Percentiles rank a stretch among this genome's conserved stretches.
These are phyloP conservation scores for Phaeosphaeriaceae sp. DNA, from an alignment of 2,329 filamentous ascomycete species.

Conservation along the genomic window DNA sequence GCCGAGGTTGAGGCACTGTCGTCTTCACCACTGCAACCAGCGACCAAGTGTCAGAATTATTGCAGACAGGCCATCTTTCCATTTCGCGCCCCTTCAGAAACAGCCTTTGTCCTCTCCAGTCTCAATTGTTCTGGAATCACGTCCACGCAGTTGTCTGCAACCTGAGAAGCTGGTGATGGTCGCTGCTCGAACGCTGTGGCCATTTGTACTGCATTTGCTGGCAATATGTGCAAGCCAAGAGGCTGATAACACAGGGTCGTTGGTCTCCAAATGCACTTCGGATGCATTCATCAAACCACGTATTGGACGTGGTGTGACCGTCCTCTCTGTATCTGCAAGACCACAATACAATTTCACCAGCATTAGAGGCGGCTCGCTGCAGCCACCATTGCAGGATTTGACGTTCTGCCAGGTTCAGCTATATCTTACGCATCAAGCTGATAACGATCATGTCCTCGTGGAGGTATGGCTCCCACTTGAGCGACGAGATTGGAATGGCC, in stretches of 20 bases:
- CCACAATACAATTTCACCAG: slow-evolving; percentile 20
- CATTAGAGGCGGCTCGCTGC: slow-evolving; percentile 7
- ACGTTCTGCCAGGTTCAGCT: slow-evolving; percentile 34
- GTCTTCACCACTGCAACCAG: no score
- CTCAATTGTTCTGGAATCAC: no score
- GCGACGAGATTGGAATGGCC: slow-evolving; percentile 38
- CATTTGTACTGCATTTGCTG: neutral
- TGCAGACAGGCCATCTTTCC: no score
- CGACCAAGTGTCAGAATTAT: no score
- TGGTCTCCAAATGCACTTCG: slow-evolving; percentile 9
- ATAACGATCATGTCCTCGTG: slow-evolving; percentile 29
- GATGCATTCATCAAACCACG: slow-evolving; percentile 11
- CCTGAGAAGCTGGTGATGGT: neutral
- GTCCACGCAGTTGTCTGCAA: no score
- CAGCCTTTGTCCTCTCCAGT: no score
- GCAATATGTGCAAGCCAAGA: neutral
- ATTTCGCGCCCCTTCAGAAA: no score
- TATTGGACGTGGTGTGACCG: slow-evolving; percentile 12
- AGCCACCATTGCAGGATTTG: slow-evolving; percentile 17
- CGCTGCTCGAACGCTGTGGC: neutral
- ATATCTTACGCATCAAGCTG: slow-evolving; percentile 20
- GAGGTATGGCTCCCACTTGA: slow-evolving; percentile 41
- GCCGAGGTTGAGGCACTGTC: no score
- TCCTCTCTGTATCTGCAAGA: slow-evolving; percentile 21
- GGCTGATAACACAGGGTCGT: neutral